Conservation (phyloP, 495 filamentous ascomycete genomes). For the Parmelia sp. region DNA sequence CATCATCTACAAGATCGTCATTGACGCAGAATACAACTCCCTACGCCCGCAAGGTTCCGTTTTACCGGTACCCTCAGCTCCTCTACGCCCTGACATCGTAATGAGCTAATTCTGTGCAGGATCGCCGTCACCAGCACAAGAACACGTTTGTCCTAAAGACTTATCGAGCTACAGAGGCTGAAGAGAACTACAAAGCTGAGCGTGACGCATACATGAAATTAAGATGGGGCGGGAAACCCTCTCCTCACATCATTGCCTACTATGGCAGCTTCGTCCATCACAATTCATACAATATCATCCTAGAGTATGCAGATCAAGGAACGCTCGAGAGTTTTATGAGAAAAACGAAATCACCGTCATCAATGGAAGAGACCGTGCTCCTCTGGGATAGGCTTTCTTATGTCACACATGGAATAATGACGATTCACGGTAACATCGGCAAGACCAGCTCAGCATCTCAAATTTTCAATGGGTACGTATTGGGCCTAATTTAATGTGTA, state of each 20-base stretch:
- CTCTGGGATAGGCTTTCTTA: constrained; percentile 41
- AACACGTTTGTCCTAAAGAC: constrained; percentile 39
- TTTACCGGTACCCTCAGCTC: not conserved
- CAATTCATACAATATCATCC: constrained; percentile 36
- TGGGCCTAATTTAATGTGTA: not conserved
- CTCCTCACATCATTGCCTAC: constrained; percentile 36
- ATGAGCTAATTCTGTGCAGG: constrained; percentile 1
- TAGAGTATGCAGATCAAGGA: constrained; percentile 43
- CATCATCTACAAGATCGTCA: constrained; percentile 14
- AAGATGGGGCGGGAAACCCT: constrained; percentile 18
- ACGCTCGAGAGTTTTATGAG: constrained; percentile 37
- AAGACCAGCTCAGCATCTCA: not conserved
- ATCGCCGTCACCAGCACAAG: constrained; percentile 11
- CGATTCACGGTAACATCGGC: constrained; percentile 32
- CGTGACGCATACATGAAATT: constrained; percentile 32
- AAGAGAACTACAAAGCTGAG: constrained; percentile 35
- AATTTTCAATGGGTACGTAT: constrained; percentile 10
- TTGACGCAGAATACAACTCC: constrained; percentile 19
- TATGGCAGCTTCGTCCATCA: constrained; percentile 40
- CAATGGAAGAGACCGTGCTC: constrained; percentile 31
- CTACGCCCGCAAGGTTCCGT: not conserved
- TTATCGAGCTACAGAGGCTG: constrained; percentile 29
- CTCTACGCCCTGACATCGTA: not conserved
- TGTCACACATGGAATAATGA: constrained; percentile 33
- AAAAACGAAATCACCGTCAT: constrained; percentile 27